These are phyloP conservation scores for Komagataella phaffii DNA, from an alignment of 805 yeast species.

Conservation along the genomic window DNA sequence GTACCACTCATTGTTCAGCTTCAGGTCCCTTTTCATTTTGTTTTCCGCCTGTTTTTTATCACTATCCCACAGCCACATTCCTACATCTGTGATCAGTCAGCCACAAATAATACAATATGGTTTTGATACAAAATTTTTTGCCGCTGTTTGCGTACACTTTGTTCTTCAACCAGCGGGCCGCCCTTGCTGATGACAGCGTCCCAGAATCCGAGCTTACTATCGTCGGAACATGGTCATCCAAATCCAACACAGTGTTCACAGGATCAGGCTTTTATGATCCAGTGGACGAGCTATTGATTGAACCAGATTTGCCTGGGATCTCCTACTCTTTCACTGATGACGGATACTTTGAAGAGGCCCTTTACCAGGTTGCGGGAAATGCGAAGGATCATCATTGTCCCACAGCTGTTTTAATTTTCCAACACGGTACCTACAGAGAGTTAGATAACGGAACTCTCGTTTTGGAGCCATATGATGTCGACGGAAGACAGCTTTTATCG, in stretches of 20 bases:
- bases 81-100: neutral
- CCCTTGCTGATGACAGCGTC: neutral
- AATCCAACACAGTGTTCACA: slow-evolving; percentile 87
- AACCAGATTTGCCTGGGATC: slow-evolving; percentile 92
- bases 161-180: neutral
- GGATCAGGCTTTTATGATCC: slow-evolving; percentile 97
- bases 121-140: neutral
- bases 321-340: slow-evolving; percentile 88
- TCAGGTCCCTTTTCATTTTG: neutral
- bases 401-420: slow-evolving; percentile 66
- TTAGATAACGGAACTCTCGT: slow-evolving; percentile 52
- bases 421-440: slow-evolving; percentile 74
- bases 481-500: slow-evolving; percentile 83
- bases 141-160: neutral
- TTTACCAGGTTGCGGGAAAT: slow-evolving; percentile 65
- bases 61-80: neutral
- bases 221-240: slow-evolving; percentile 92
- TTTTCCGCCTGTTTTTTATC: neutral
- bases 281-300: slow-evolving; percentile 83
- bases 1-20: neutral
- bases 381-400: slow-evolving; percentile 73
- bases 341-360: slow-evolving; percentile 84
- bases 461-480: slow-evolving; percentile 67
- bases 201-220: slow-evolving; percentile 13
- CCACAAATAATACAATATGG: neutral